Conservation (phyloP, 139 green algal genomes). For the Mesotaenium endlicherianum region DNA sequence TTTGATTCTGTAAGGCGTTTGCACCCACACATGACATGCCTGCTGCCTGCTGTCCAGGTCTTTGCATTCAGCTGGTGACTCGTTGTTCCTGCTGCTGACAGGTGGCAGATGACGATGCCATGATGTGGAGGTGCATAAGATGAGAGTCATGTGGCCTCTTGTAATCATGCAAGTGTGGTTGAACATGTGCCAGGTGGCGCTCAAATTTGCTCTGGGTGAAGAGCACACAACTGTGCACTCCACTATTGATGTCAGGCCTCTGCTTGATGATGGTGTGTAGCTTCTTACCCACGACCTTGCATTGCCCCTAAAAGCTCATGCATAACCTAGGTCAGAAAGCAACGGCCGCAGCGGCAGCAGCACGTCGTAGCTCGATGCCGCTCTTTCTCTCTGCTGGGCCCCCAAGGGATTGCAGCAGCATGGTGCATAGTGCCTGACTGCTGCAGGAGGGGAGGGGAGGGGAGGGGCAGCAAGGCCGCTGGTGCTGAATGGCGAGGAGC, state of each 20-base stretch:
- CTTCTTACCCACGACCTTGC: background rate
- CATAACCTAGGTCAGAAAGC: background rate
- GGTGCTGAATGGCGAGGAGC: slow-evolving; percentile 21
- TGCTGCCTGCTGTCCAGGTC: background rate
- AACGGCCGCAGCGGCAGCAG: too few relatives aligned
- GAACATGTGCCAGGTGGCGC: background rate
- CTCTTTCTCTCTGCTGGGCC: background rate
- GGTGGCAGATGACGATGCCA: too few relatives aligned
- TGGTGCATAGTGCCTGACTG: background rate
- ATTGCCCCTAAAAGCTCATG: background rate
- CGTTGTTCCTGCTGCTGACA: too few relatives aligned
- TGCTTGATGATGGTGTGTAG: background rate
- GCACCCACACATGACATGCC: background rate
- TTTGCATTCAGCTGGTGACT: too few relatives aligned
- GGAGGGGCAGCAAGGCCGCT: background rate
- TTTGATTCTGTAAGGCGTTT: slow-evolving; percentile 20
- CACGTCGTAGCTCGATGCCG: background rate
- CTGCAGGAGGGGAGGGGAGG: background rate
- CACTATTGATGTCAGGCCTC: background rate
- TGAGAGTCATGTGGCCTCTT: background rate
- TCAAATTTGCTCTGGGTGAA: slow-evolving; percentile 11
- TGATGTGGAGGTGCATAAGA: background rate
- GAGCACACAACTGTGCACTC: slow-evolving; percentile 19
- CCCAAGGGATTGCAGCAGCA: background rate
- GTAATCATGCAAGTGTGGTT: background rate